Evolutionary conservation across 768 basidiomycete species (phyloP), one percentile per base, ranked within the genome.

Genomic region (Tulasnella sp.): DNA sequence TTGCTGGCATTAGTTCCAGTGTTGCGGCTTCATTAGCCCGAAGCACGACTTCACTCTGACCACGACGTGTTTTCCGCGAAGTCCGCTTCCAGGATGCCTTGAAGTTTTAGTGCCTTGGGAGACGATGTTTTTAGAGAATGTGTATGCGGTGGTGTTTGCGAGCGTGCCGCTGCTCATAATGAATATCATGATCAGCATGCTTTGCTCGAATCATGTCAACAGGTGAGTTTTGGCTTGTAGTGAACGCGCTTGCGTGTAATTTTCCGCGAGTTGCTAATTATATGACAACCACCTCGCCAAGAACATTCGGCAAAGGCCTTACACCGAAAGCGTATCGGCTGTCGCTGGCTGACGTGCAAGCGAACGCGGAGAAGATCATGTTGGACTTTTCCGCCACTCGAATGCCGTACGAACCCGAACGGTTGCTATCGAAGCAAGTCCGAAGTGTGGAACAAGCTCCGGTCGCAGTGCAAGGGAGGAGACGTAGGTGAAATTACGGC

Each of bases 151-250:
- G 1, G 84, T 84, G 19, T 90, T 91, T 78, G 79, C 83, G 11
- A 77, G 88, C 68, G 85, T 87, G 12, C 85, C 86, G 26, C 72
- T 90, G 62, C 88, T 90, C 76, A 73, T 90, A 62, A 52, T 84
- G 67, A 88, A 88, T 77, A 86, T 90, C 71, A 74, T 86, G 41
- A 79, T 86, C 1, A 83, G 87, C 3, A 77, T 90, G 47, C 77
- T 90, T n/a, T 89, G 88, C 75, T 83, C 88, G 41, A 91, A 90
- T 78, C 89, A 90, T 74, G 84, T 90, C 36, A 77, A 81, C 59
- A 63, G 72, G 78, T 77, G 35, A 71, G 73, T 69, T 22, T 35
- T 16, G 26, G 17, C 17, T n/a, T n/a, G n/a, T n/a, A n/a, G n/a
- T n/a, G 37, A 29, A 73, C 35, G 47, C 22, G 17, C 29, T 41